Evolutionary conservation across 2,329 filamentous ascomycete genomes (phyloP).

Genomic region (Xylaria sp.): DNA sequence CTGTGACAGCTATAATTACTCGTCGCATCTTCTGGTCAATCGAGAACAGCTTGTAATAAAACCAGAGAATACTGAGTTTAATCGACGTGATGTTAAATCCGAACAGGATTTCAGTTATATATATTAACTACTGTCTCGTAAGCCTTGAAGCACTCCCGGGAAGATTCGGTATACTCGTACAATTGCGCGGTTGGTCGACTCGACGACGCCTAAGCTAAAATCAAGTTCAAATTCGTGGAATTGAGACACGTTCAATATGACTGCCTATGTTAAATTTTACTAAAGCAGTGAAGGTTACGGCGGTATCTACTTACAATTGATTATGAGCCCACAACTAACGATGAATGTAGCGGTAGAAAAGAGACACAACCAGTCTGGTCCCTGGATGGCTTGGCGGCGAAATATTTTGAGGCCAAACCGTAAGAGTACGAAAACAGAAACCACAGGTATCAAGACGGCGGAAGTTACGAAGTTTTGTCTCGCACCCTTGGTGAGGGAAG

Average conservation of each 20-base stretch:
- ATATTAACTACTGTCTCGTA: not conserved
- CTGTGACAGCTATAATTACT: conserved; percentile 3
- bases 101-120: conserved; percentile 25
- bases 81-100: conserved; percentile 26
- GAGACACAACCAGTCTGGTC: conserved; percentile 14
- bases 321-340: not conserved
- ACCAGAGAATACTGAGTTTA: conserved; percentile 34
- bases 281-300: not conserved
- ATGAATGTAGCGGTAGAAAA: not conserved
- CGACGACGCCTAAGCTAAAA: not conserved
- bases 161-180: not conserved
- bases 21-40: conserved; percentile 3
- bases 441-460: conserved; percentile 4
- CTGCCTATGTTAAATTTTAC: not conserved
- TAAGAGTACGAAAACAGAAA: not conserved
- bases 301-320: conserved; percentile 2
- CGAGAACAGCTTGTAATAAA: conserved; percentile 27
- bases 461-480: conserved; percentile 16
- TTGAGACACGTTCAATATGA: conserved; percentile 1
- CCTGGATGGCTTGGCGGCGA: not conserved
- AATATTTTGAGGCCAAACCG: not conserved
- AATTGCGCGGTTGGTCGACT: conserved; percentile 18
- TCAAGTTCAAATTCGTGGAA: conserved; percentile 5
- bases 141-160: not conserved
- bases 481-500: conserved; percentile 12